phyloP scores from a whole-genome alignment of 2,329 filamentous ascomycete genomes.

The Lachnellula occidentalis region DNA sequence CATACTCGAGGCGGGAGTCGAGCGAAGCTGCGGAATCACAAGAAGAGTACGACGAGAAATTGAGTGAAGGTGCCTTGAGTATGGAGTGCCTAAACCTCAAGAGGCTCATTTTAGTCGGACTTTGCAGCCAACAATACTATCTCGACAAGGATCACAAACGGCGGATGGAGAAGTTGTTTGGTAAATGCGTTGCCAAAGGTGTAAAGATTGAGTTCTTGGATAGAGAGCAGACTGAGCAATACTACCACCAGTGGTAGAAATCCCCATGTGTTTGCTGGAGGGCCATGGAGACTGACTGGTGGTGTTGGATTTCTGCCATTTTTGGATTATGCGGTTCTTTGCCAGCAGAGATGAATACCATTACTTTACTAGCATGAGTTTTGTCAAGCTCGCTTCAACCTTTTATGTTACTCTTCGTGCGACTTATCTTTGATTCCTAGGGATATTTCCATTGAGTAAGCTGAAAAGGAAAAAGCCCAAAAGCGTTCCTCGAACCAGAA shows the following conservation, averaged over 20 bases:
- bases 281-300: no score
- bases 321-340: no score
- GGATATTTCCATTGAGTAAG: no score
- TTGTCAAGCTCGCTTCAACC: no score
- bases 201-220: background rate
- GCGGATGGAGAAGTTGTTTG: slow-evolving; percentile 1
- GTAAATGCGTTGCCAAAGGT: background rate
- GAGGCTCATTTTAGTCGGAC: slow-evolving; percentile 4
- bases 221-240: background rate
- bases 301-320: no score
- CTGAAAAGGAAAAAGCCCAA: no score
- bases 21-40: background rate
- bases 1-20: background rate
- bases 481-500: no score
- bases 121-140: slow-evolving; percentile 1
- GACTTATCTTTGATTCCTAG: no score
- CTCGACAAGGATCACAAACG: background rate
- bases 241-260: background rate
- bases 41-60: background rate
- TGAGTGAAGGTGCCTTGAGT: background rate
- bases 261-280: background rate
- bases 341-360: no score
- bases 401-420: no score
- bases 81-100: slow-evolving; percentile 11
- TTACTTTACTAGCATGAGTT: no score